phyloP scores from a whole-genome alignment of 495 filamentous ascomycete genomes.

The Hypoxylon lienhwacheense region DNA sequence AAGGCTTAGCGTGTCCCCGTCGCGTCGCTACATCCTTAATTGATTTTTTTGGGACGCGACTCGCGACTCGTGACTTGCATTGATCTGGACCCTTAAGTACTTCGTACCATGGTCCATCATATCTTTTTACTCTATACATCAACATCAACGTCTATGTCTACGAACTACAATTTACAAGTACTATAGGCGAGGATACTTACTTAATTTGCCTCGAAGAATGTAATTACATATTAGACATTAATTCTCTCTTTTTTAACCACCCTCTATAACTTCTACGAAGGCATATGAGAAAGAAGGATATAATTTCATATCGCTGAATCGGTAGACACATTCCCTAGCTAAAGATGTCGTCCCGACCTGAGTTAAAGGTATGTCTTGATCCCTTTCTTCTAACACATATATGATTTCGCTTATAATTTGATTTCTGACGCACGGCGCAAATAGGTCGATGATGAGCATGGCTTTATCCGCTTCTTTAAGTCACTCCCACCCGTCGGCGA shows the following conservation, averaged over 20 bases:
- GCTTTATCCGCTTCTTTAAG: slow-evolving; percentile 94
- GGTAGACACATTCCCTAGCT: slow-evolving; percentile 1
- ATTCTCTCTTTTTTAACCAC: not conserved
- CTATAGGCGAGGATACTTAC: not conserved
- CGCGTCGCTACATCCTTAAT: slow-evolving; percentile 2
- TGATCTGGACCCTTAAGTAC: slow-evolving; percentile 3
- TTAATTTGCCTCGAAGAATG: not conserved
- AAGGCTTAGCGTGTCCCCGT: slow-evolving; percentile 2
- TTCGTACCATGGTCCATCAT: not conserved
- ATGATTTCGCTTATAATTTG: not conserved
- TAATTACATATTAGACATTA: not conserved
- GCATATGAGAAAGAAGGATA: no score
- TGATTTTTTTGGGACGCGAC: slow-evolving; percentile 4
- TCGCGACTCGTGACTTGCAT: no score
- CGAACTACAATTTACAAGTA: no score
- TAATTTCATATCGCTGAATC: not conserved
- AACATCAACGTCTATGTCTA: no score
- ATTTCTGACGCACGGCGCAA: not conserved
- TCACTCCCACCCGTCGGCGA: slow-evolving; percentile 66
- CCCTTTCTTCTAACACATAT: no score
- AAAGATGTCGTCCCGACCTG: slow-evolving; percentile 85
- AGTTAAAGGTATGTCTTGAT: slow-evolving; percentile 68
- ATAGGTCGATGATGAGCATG: slow-evolving; percentile 91
- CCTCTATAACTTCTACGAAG: not conserved
- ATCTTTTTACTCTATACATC: not conserved